A percentile compares a stretch with the other conserved stretches of the same genome.
Evolutionary conservation across 108 stramenopile species (phyloP).

Genomic region (Discostella stelligeroides): DNA sequence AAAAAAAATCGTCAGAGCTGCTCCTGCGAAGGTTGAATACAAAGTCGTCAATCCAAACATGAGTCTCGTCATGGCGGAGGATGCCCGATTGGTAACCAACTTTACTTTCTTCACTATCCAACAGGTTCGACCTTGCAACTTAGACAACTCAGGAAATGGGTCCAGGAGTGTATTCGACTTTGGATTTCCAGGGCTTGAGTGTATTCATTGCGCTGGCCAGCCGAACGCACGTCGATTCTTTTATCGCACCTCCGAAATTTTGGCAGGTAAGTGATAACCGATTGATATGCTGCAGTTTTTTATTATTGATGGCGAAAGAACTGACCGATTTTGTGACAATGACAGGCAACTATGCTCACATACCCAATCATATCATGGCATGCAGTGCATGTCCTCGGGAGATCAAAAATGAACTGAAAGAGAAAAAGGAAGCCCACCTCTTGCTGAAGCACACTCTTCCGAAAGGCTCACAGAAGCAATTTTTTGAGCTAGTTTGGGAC

Average conservation of each 20-base stretch:
- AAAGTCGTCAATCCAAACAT: slow-evolving; percentile 14
- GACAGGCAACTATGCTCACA: slow-evolving; percentile 47
- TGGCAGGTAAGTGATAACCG: slow-evolving; percentile 23
- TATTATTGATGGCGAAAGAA: no score
- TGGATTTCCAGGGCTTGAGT: slow-evolving; percentile 54
- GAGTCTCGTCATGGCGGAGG: slow-evolving; percentile 19
- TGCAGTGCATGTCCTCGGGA: slow-evolving; percentile 30
- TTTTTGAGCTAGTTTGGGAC: slow-evolving; percentile 43
- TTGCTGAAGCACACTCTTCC: slow-evolving; percentile 27
- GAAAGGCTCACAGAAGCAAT: slow-evolving; percentile 32
- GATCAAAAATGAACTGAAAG: slow-evolving; percentile 51
- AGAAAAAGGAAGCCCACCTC: slow-evolving; percentile 56
- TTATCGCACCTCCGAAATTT: slow-evolving; percentile 50
- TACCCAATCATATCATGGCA: slow-evolving; percentile 48
- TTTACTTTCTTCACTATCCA: slow-evolving; percentile 49
- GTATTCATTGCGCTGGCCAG: slow-evolving; percentile 39
- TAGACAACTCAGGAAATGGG: slow-evolving; percentile 35
- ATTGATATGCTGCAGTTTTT: not conserved
- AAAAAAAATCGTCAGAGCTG: slow-evolving; percentile 7
- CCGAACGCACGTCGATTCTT: slow-evolving; percentile 49
- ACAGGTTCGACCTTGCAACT: slow-evolving; percentile 40
- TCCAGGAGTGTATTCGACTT: slow-evolving; percentile 29
- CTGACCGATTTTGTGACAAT: not conserved
- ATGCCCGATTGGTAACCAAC: slow-evolving; percentile 35
- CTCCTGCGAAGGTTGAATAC: slow-evolving; percentile 6